Evolutionary conservation across 768 basidiomycete species (phyloP).

Genomic region (Mycena haematopus): DNA sequence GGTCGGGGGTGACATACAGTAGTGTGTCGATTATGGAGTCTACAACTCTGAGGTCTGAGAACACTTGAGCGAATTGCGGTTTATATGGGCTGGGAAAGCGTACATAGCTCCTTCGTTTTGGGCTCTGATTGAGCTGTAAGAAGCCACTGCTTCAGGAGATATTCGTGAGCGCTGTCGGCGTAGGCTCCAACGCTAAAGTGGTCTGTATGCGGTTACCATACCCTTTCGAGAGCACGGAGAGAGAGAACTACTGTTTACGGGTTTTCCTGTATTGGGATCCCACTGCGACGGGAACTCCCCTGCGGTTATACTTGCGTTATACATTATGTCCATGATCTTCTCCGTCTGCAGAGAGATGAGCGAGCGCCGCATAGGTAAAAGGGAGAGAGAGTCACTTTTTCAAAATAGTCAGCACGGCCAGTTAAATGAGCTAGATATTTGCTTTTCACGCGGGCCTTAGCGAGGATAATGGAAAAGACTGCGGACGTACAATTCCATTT

Average conservation of each 20-base stretch:
- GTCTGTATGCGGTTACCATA: constrained; percentile 32
- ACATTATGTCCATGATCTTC: constrained; percentile 55
- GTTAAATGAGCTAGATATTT: constrained; percentile 83
- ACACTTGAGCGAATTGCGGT: background rate
- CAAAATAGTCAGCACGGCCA: constrained; percentile 66
- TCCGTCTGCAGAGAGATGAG: constrained; percentile 53
- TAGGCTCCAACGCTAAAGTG: constrained; percentile 61
- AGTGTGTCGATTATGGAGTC: constrained; percentile 63
- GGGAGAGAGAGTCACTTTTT: constrained; percentile 40
- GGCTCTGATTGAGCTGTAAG: constrained; percentile 53
- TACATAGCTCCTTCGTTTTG: constrained; percentile 59
- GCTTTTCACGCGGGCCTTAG: constrained; percentile 42
- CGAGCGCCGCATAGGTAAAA: constrained; percentile 35
- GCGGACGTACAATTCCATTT: constrained; percentile 62
- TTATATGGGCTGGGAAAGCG: constrained; percentile 27
- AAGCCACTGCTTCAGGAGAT: constrained; percentile 70
- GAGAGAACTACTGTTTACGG: constrained; percentile 45
- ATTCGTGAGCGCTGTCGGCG: constrained; percentile 73
- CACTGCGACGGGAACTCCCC: constrained; percentile 66
- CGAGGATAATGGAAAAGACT: background rate
- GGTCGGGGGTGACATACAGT: constrained; percentile 60
- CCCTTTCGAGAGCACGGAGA: no score
- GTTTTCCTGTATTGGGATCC: constrained; percentile 51
- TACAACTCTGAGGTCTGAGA: constrained; percentile 52
- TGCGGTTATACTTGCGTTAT: constrained; percentile 47